Conservation (phyloP, 1,139 yeast species). For the Candida sanyaensis region DNA sequence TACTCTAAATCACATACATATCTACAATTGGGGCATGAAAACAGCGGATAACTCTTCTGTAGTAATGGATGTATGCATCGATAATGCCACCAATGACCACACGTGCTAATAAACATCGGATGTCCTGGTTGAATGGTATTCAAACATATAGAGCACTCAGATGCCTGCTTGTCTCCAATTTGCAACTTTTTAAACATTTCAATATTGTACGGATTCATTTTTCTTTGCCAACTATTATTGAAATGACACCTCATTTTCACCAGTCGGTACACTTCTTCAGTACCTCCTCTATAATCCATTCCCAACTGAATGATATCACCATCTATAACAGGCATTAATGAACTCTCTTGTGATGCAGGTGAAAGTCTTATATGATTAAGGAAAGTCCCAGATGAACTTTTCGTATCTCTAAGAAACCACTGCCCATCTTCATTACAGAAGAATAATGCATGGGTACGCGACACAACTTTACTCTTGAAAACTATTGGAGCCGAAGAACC, state of each 20-base stretch:
- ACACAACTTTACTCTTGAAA: constrained; percentile 90
- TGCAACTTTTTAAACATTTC: constrained; percentile 69
- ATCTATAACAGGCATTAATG: constrained; percentile 65
- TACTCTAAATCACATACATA: constrained; percentile 84
- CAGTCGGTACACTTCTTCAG: constrained; percentile 90
- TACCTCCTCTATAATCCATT: constrained; percentile 94
- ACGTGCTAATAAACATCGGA: constrained; percentile 88
- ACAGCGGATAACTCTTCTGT: constrained; percentile 86
- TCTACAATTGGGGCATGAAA: constrained; percentile 93
- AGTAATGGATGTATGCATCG: constrained; percentile 85
- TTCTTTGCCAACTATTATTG: constrained; percentile 86
- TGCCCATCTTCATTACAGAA: constrained; percentile 71
- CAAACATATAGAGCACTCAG: constrained; percentile 91
- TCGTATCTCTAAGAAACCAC: constrained; percentile 86
- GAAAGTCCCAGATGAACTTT: constrained; percentile 92
- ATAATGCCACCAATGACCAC: constrained; percentile 97
- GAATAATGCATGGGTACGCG: constrained; percentile 85
- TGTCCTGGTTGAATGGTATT: constrained; percentile 85
- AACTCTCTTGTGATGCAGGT: constrained; percentile 75
- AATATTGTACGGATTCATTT: constrained; percentile 76
- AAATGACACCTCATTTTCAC: constrained; percentile 90
- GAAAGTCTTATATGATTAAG: constrained; percentile 83
- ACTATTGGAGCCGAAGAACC: constrained; percentile 80
- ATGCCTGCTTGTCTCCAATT: constrained; percentile 33
- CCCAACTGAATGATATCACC: constrained; percentile 93